Evolutionary conservation across 257 asterid species (phyloP), one percentile per base, ranked within the genome.

Genomic region (Solanum tarapatanum): DNA sequence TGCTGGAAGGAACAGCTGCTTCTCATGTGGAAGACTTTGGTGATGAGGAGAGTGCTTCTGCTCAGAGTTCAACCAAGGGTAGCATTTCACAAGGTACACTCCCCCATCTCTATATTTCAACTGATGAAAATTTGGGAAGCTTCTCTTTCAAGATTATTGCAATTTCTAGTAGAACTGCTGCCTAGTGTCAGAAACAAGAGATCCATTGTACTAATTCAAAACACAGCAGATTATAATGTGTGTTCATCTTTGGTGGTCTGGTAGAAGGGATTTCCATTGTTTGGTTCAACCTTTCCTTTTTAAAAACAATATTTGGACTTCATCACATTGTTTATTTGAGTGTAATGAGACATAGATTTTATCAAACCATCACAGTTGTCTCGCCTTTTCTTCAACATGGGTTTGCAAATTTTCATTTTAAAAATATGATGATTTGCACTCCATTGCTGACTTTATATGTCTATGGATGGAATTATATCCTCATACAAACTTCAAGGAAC

Each of bases 1-100:
- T 95, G 85, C 89, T 94, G 82, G 92, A 95, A 88, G 98, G 97
- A 84, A 97, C 96, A 7, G 91, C 92, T 87, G 99, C 96, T 60
- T 89, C 97, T 86, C 88, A 93, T 88, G 88, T 94, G 82, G 97
- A 95, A 87, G 90, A 91, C 66, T 87, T 90, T 68, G 91, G 84
- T 3, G 89, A 5, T 26, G 96, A 92, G 87, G 98, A 92, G 75
- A 89, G 87, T 80, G 90, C 87, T 86, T 90, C 80, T 41, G 68
- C 90, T 86, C 86, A 14, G 87, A 73, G 80, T 58, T 84, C 92
- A 87, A 83, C 82, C 28, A 82, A 77, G 33, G 55, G 28, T 70
- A 77, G 70, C 41, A 87, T 88, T 89, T 82, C 91, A 87, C 88
- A 83, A 87, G 97, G 96, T 94, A 90, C 80, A 5, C 35, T 43